phyloP scores from a whole-genome alignment of 225 moss, liverwort and hornwort genomes.

The Marchantia polymorpha region DNA sequence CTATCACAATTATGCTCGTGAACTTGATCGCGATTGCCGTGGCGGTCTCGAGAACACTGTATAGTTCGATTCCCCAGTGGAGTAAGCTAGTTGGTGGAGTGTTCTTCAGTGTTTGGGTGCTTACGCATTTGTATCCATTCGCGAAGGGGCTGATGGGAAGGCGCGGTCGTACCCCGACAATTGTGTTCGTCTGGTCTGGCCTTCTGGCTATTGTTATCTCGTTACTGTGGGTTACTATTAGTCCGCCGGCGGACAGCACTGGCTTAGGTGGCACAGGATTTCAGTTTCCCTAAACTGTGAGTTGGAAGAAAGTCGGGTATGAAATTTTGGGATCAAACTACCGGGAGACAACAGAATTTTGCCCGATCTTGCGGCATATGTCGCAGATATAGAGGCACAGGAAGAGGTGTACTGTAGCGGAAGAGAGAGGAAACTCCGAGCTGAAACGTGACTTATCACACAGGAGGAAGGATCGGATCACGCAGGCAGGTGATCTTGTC shows the following conservation, averaged over 20 bases:
- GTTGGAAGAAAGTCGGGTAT: not conserved
- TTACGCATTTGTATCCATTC: slow-evolving; percentile 80
- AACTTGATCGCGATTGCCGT: slow-evolving; percentile 78
- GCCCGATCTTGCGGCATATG: not conserved
- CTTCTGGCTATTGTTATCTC: slow-evolving; percentile 83
- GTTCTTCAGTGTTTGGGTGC: slow-evolving; percentile 81
- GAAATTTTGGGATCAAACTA: slow-evolving; percentile 16
- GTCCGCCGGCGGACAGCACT: slow-evolving; percentile 39
- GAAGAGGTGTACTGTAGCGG: slow-evolving; percentile 11
- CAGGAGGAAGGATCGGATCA: not conserved
- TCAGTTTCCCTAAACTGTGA: slow-evolving; percentile 31
- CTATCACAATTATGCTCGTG: slow-evolving; percentile 62
- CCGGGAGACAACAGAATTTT: not conserved
- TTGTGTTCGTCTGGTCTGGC: slow-evolving; percentile 87
- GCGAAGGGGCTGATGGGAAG: slow-evolving; percentile 95
- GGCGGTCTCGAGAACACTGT: slow-evolving; percentile 69
- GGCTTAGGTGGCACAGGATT: slow-evolving; percentile 32
- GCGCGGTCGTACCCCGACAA: slow-evolving; percentile 78
- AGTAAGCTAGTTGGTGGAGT: slow-evolving; percentile 85
- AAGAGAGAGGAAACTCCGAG: not conserved
- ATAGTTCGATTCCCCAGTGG: slow-evolving; percentile 58
- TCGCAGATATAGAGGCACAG: not conserved
- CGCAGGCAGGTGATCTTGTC: not conserved
- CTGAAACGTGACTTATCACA: not conserved
- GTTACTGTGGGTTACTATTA: slow-evolving; percentile 78